Conservation (phyloP, 2,329 filamentous ascomycete species). For the Trichoderma koningii region DNA sequence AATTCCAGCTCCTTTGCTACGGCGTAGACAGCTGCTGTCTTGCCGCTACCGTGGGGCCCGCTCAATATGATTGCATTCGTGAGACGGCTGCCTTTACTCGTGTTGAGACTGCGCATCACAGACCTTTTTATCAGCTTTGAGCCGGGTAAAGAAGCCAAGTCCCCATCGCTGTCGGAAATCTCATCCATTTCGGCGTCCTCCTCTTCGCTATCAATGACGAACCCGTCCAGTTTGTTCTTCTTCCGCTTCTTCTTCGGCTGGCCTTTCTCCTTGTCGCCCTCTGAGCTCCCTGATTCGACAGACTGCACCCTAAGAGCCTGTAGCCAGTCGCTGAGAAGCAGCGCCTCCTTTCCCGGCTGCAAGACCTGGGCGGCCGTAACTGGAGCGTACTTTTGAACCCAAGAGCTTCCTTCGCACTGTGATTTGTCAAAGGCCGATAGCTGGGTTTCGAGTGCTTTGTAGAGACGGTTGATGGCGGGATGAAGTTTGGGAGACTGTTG, state of each 20-base stretch:
- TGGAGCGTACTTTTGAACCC: slow-evolving; percentile 87
- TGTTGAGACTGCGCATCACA: slow-evolving; percentile 52
- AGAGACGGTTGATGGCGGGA: slow-evolving; percentile 61
- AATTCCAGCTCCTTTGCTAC: slow-evolving; percentile 89
- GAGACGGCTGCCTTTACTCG: slow-evolving; percentile 48
- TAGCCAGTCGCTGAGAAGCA: slow-evolving; percentile 79
- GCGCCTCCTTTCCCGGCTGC: slow-evolving; percentile 69
- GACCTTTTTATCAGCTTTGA: slow-evolving; percentile 51
- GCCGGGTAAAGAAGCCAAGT: slow-evolving; percentile 44
- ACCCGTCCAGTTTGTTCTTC: slow-evolving; percentile 75
- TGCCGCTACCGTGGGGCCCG: slow-evolving; percentile 86
- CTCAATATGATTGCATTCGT: slow-evolving; percentile 84
- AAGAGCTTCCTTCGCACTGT: slow-evolving; percentile 70
- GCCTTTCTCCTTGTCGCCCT: slow-evolving; percentile 35
- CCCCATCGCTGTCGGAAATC: slow-evolving; percentile 61
- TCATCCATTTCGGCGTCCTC: slow-evolving; percentile 71
- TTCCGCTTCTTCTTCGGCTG: slow-evolving; percentile 64
- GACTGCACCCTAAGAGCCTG: slow-evolving; percentile 72
- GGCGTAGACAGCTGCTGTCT: slow-evolving; percentile 89
- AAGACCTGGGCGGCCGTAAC: slow-evolving; percentile 68
- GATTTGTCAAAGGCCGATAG: slow-evolving; percentile 81
- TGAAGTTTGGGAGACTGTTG: slow-evolving; percentile 45
- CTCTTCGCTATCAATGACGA: slow-evolving; percentile 77
- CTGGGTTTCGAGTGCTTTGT: slow-evolving; percentile 58
- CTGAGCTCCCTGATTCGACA: slow-evolving; percentile 63